These are phyloP conservation scores for Phytomonas sp. DNA, from an alignment of 208 protist genomes.

Conservation along the genomic window DNA sequence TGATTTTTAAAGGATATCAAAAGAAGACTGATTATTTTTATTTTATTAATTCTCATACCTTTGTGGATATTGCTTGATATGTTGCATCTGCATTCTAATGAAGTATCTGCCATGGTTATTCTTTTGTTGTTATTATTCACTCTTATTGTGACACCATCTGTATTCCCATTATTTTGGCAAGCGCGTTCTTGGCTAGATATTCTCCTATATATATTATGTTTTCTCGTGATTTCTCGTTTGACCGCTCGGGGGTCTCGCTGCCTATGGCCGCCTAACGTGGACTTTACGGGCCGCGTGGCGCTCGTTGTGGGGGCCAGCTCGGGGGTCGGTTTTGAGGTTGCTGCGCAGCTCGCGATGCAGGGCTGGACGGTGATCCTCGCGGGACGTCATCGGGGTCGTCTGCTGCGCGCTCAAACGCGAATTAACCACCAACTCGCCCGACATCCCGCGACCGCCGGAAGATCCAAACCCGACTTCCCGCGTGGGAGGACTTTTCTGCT, in stretches of 20 bases:
- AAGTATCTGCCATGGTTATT: neutral
- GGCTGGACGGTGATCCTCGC: constrained; percentile 76
- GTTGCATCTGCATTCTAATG: neutral
- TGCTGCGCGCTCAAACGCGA: constrained; percentile 37
- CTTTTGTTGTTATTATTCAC: constrained; percentile 5
- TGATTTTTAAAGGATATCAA: neutral
- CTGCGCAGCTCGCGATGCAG: constrained; percentile 55
- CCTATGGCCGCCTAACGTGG: constrained; percentile 44
- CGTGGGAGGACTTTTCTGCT: constrained; percentile 40
- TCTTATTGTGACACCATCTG: constrained; percentile 3
- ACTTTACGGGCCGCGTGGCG: constrained; percentile 54
- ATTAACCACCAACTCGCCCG: constrained; percentile 25
- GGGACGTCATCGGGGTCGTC: constrained; percentile 38
- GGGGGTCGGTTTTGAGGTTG: constrained; percentile 66
- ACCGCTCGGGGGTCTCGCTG: constrained; percentile 39
- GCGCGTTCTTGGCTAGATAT: constrained; percentile 12
- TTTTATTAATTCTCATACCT: neutral
- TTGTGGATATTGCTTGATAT: neutral
- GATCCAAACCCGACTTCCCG: neutral
- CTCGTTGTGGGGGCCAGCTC: constrained; percentile 73
- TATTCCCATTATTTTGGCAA: neutral
- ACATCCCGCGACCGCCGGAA: neutral
- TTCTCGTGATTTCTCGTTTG: constrained; percentile 32
- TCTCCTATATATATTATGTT: constrained; percentile 28
- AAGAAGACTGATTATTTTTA: neutral